Base-by-base conservation (phyloP, 2,329 filamentous ascomycete genomes). In the Trichoderma sp. region DNA sequence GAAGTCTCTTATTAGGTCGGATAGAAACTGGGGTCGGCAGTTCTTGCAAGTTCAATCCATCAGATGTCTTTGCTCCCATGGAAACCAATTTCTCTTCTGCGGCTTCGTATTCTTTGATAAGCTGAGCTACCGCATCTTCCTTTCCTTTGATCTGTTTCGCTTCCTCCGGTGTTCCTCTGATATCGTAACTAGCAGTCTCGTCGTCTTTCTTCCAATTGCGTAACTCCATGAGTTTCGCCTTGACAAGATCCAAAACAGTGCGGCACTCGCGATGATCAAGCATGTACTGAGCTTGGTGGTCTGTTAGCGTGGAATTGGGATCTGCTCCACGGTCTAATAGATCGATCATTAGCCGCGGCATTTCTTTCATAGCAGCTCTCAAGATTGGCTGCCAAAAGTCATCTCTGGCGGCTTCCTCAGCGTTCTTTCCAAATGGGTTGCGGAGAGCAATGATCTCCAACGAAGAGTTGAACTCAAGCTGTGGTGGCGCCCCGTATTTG, bases 321-420 rank as follows among this genome's bases (percentile, higher is more conserved):
- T 66, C 63, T 36, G 23, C 63, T 26, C 63, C 63, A n/a, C 63
- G 63, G 36, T 66, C 50, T n/a, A 66, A n/a, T 32, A 66, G 7
- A 8, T 66, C 63, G n/a, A 39, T 39, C 63, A 66, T 39, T 15
- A 66, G 3, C 7, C 63, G 47, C 11, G 63, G 63, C 63, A 66
- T 66, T 57, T 66, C 63, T 17, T n/a, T 26, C 2, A 34, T 6
- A 26, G 63, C 63, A 28, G 63, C 63, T 15, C 9, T 57, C 15
- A 66, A 20, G 11, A 66, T 66, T 57, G 63, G 63, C 13, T 66
- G 63, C 47, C 63, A 66, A 6, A 57, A 66, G 4, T 57, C 32
- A 1, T 12, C 32, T 28, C 28, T 17, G 5, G 47, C 47, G 6
- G 8, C 50, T 11, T 66, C 47, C 4, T 55, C 20, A n/a, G 13